Base-by-base conservation (phyloP, 345 rosid genomes). In the Rhodamnia rubescens region DNA sequence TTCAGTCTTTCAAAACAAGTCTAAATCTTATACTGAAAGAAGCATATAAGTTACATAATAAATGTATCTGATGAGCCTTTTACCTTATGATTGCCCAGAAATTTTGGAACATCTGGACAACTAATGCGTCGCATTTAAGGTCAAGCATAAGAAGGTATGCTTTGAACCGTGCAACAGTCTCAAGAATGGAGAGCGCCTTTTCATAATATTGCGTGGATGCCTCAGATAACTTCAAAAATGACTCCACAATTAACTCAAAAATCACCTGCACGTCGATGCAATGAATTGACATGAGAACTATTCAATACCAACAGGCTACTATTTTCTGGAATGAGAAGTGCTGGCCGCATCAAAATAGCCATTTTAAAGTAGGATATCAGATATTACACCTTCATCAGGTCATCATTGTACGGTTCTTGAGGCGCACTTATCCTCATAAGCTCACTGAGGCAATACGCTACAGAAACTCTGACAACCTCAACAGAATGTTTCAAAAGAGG, bases 401-500 rank as follows among this genome's bases (percentile, higher is more conserved):
- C 88, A 86, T 96, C 98, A 83, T 86, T 51, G 27, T 90, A 96
- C 8, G 99, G 99, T 74, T 93, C 92, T 81, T 87, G 92, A 0
- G 99, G 98, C 51, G 98, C 94, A 56, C 96, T 91, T 85, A 95
- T 94, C 91, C 99, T 92, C 84, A 92, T 90, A 47, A 95, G 89
- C 86, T 95, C 96, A 49, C 87, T 90, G 40, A 93, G 80, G 91
- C 99, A 95, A 22, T 95, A 95, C 87, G 90, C 89, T 84, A 94
- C 93, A 11, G 91, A 90, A 86, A 93, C 90, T 89, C 88, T 90
- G 61, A 96, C 96, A 90, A 90, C 93, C 64, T 83, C 82, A 85
- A 90, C 91, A 42, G 91, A 83, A 88, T 92, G 91, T 85, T 90
- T 92, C 83, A 95, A 86, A 52, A 94, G 91, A 44, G 88, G 82